Evolutionary conservation across 2,329 filamentous ascomycete species (phyloP).

Genomic region (Exophiala xenobiotica): DNA sequence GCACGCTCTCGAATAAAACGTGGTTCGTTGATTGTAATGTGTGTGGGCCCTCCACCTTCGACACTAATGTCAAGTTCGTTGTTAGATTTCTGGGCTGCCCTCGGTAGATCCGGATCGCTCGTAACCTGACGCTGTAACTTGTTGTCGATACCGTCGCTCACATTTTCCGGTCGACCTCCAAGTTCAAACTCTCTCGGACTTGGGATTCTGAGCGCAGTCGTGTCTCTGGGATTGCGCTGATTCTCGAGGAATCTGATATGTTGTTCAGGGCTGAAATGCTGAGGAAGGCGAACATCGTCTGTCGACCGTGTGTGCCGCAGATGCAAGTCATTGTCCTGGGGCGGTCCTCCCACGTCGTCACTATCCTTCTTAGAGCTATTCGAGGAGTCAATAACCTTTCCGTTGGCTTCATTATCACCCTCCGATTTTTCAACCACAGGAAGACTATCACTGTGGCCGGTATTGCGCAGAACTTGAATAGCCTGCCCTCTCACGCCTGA

Average conservation of each 20-base stretch:
- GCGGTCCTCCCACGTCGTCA: background rate
- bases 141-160: constrained; percentile 50
- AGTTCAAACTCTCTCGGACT: constrained; percentile 87
- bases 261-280: constrained; percentile 63
- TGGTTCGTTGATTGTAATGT: constrained; percentile 51
- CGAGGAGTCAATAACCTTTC: constrained; percentile 28
- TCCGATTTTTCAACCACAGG: constrained; percentile 13
- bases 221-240: constrained; percentile 71
- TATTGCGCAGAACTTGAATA: constrained; percentile 34
- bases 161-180: constrained; percentile 67
- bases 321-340: constrained; percentile 46
- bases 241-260: constrained; percentile 87
- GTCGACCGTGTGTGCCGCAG: constrained; percentile 30
- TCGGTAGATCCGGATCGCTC: constrained; percentile 23
- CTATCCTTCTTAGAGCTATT: constrained; percentile 10
- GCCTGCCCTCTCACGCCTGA: constrained; percentile 32
- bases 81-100: constrained; percentile 26
- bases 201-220: constrained; percentile 79
- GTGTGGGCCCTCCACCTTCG: constrained; percentile 25
- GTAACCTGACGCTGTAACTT: constrained; percentile 31
- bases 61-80: constrained; percentile 3
- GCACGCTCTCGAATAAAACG: constrained; percentile 41
- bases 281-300: constrained; percentile 53
- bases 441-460: constrained; percentile 11
- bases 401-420: constrained; percentile 16